These are phyloP conservation scores for Ceratobasidium sp. DNA, from an alignment of 1,284 basidiomycete species.

Conservation along the genomic window DNA sequence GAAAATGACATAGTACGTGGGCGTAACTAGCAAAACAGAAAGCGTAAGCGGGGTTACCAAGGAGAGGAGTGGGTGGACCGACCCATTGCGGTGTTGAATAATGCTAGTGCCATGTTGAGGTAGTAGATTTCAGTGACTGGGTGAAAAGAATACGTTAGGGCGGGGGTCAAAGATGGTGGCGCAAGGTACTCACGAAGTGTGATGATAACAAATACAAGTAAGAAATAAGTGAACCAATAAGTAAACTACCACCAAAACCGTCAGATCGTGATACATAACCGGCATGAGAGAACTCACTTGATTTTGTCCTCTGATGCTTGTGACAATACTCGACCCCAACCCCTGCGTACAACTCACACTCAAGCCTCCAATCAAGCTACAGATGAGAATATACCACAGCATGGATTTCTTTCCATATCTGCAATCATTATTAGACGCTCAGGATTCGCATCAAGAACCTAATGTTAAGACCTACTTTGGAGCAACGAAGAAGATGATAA, in stretches of 20 bases:
- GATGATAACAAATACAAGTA: conserved; percentile 85
- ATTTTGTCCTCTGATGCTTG: conserved; percentile 86
- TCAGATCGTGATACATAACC: not conserved
- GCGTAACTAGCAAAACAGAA: conserved; percentile 74
- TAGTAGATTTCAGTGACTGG: conserved; percentile 93
- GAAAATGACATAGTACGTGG: conserved; percentile 82
- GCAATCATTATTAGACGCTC: conserved; percentile 50
- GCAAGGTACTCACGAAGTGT: conserved; percentile 75
- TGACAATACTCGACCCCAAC: conserved; percentile 91
- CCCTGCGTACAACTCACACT: conserved; percentile 97
- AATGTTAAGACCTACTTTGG: conserved; percentile 66
- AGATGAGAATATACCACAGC: conserved; percentile 95
- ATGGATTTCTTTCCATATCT: conserved; percentile 93
- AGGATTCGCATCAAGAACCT: not conserved
- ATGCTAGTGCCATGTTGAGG: conserved; percentile 94
- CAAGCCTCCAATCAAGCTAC: conserved; percentile 96
- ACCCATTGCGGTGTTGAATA: conserved; percentile 97
- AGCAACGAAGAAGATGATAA: conserved; percentile 83
- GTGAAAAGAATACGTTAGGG: conserved; percentile 35
- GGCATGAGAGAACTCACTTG: conserved; percentile 68
- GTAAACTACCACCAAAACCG: conserved; percentile 55
- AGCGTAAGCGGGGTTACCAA: not conserved
- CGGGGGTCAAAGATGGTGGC: not conserved
- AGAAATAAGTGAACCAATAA: conserved; percentile 85
- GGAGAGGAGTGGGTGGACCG: conserved; percentile 47